A percentile compares a stretch with the other conserved stretches of the same genome.
These are phyloP conservation scores for Trametes gibbosa DNA, from an alignment of 768 basidiomycete genomes.

Conservation along the genomic window DNA sequence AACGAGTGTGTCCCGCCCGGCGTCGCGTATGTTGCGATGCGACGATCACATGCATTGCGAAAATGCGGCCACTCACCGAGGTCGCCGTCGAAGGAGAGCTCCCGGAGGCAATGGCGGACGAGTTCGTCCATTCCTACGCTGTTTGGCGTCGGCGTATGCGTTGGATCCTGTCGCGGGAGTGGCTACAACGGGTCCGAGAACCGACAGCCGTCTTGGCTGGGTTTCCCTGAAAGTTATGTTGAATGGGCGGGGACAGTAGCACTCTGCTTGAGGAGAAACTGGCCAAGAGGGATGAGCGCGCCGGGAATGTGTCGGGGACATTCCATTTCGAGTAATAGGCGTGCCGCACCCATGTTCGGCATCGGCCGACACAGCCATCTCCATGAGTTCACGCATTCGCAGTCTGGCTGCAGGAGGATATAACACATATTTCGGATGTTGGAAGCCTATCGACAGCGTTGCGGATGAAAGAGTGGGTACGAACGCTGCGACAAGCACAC, in stretches of 20 bases:
- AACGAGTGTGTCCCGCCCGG: slow-evolving; percentile 9
- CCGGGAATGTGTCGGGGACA: background rate
- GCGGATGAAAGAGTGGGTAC: background rate
- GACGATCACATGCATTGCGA: slow-evolving; percentile 16
- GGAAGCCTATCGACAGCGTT: slow-evolving; percentile 3
- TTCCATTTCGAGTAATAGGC: background rate
- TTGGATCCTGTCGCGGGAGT: background rate
- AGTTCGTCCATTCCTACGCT: slow-evolving; percentile 70
- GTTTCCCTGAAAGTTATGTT: too few relatives aligned
- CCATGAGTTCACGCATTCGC: too few relatives aligned
- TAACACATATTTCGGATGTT: background rate
- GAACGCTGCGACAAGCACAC: background rate
- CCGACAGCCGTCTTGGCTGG: too few relatives aligned
- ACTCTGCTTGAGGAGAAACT: too few relatives aligned
- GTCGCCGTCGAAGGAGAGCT: slow-evolving; percentile 89
- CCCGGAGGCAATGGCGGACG: slow-evolving; percentile 77
- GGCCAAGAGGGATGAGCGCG: background rate
- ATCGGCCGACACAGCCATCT: background rate
- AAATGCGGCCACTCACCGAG: slow-evolving; percentile 57
- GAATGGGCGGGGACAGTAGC: too few relatives aligned
- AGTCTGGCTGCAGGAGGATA: background rate
- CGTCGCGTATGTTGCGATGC: background rate
- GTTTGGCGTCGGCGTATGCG: background rate
- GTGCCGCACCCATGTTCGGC: slow-evolving; percentile 4
- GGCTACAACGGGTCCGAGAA: too few relatives aligned